Evolutionary conservation across 371 early-diverging fungal genomes (phyloP).

Genomic region (Apophysomyces ossiformis): DNA sequence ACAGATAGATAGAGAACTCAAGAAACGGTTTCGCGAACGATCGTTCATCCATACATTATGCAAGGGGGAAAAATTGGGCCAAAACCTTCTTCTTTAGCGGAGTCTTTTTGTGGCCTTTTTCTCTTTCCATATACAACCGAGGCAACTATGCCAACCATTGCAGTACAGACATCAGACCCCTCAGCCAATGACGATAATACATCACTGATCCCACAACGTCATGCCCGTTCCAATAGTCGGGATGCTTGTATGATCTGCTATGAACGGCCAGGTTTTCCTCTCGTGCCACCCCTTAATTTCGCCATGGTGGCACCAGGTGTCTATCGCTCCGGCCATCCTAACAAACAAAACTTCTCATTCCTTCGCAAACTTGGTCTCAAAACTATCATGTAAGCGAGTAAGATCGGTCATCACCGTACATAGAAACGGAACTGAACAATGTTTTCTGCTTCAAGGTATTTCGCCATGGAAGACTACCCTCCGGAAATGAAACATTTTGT

Average conservation of each 20-base stretch:
- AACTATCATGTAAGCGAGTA: constrained; percentile 68
- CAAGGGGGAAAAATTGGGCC: too few species aligned
- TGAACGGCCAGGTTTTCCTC: constrained; percentile 46
- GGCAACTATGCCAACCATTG: constrained; percentile 23
- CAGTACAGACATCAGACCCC: constrained; percentile 23
- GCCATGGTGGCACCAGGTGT: constrained; percentile 87
- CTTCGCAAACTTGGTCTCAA: constrained; percentile 75
- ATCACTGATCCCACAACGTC: constrained; percentile 12
- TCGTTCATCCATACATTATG: too few species aligned
- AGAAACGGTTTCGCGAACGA: too few species aligned
- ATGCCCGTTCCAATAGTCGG: background rate
- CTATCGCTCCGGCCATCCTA: constrained; percentile 89
- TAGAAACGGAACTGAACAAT: too few species aligned
- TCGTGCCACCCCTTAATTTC: constrained; percentile 91
- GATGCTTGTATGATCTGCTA: constrained; percentile 46
- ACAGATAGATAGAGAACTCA: too few species aligned
- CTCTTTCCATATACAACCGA: too few species aligned
- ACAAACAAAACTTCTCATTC: constrained; percentile 80
- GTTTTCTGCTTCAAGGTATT: constrained; percentile 51
- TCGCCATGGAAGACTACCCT: constrained; percentile 82
- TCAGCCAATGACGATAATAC: constrained; percentile 14
- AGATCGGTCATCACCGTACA: too few species aligned
- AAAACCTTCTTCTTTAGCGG: too few species aligned
- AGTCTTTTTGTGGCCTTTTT: background rate
- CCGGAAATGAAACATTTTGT: constrained; percentile 81